These are phyloP conservation scores for Quercus glauca DNA, from an alignment of 306 rosid species.

Conservation along the genomic window DNA sequence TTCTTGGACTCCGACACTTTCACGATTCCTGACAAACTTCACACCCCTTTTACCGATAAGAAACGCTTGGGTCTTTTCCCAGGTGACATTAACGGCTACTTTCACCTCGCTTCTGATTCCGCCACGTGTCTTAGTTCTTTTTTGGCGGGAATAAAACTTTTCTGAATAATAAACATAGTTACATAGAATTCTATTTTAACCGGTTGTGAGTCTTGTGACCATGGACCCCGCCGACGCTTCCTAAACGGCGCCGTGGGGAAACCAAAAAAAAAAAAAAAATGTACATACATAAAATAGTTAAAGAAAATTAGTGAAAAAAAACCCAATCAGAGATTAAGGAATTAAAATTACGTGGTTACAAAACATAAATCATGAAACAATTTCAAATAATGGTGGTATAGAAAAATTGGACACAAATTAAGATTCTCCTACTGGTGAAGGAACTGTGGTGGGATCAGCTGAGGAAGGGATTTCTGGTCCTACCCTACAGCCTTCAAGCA, in stretches of 20 bases:
- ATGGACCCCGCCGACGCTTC: slow-evolving; percentile 4
- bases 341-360: neutral
- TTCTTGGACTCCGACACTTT: slow-evolving; percentile 20
- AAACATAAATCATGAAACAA: slow-evolving; percentile 6
- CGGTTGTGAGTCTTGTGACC: neutral
- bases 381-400: neutral
- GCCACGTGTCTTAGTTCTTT: slow-evolving; percentile 48
- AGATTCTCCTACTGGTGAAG: slow-evolving; percentile 53
- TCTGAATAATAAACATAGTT: neutral
- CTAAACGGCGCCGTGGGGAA: slow-evolving; percentile 36
- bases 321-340: neutral
- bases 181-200: slow-evolving; percentile 29
- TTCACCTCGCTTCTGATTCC: slow-evolving; percentile 20
- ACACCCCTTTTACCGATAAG: slow-evolving; percentile 14
- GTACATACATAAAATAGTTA: too few relatives aligned
- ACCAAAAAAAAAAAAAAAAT: too few relatives aligned
- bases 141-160: slow-evolving; percentile 48
- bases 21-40: slow-evolving; percentile 4
- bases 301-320: too few relatives aligned
- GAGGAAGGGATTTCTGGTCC: slow-evolving; percentile 83
- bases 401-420: neutral
- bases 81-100: slow-evolving; percentile 69
- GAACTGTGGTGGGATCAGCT: slow-evolving; percentile 75
- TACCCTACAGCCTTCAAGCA: slow-evolving; percentile 91
- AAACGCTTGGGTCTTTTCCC: slow-evolving; percentile 19